Evolutionary conservation across 1,284 basidiomycete species (phyloP).

Genomic region (Earliella scabrosa): DNA sequence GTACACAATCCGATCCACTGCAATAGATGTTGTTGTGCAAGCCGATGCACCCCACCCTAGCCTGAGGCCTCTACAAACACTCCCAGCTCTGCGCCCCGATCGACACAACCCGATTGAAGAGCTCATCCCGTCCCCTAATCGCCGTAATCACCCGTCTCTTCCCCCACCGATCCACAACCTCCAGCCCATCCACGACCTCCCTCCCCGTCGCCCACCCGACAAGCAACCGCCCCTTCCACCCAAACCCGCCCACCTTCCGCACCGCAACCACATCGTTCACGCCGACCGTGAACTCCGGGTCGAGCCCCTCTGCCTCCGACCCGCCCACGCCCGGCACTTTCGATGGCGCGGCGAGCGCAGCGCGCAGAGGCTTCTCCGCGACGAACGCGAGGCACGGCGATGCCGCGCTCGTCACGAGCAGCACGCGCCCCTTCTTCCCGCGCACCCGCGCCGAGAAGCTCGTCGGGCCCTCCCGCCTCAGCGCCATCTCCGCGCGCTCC

Average conservation of each 20-base stretch:
- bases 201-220: constrained; percentile 66
- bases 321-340: constrained; percentile 12
- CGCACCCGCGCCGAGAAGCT: constrained; percentile 31
- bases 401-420: constrained; percentile 33
- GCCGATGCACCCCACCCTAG: too few species aligned
- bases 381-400: constrained; percentile 35
- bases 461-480: constrained; percentile 33
- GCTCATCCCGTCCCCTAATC: constrained; percentile 43
- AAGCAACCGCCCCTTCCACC: constrained; percentile 53
- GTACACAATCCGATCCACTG: too few species aligned
- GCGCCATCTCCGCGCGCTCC: constrained; percentile 16
- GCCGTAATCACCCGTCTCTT: constrained; percentile 52
- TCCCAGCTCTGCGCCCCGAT: constrained; percentile 35
- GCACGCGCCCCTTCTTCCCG: constrained; percentile 31
- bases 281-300: constrained; percentile 30
- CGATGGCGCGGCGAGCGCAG: constrained; percentile 15
- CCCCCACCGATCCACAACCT: constrained; percentile 50
- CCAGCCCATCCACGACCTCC: constrained; percentile 56
- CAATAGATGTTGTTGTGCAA: too few species aligned
- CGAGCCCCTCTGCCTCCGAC: constrained; percentile 20
- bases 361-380: constrained; percentile 26
- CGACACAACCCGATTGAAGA: constrained; percentile 37
- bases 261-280: constrained; percentile 29
- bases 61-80: constrained; percentile 20
- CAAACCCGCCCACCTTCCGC: constrained; percentile 35